Evolutionary conservation across 331 rosid species (phyloP).

Genomic region (Pyracantha coccinea): DNA sequence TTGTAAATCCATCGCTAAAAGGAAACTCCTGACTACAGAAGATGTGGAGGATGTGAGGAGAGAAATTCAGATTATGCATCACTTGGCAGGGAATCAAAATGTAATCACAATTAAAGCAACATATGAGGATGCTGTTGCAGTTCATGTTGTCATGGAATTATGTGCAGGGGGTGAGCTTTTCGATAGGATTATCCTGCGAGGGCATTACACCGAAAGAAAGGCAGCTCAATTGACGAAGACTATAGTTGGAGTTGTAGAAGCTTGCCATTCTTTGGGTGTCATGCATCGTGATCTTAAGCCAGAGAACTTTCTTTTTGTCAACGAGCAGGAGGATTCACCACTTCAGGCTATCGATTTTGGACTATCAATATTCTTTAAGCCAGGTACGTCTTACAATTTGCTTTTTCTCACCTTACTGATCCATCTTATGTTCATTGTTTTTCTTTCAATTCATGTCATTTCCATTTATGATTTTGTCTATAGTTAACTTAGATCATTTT

Average conservation of each 20-base stretch:
- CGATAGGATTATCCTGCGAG: slow-evolving; percentile 69
- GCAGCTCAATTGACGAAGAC: slow-evolving; percentile 75
- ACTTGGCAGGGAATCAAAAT: slow-evolving; percentile 54
- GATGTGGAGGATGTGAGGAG: slow-evolving; percentile 91
- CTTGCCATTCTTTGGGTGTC: slow-evolving; percentile 87
- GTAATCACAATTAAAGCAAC: slow-evolving; percentile 61
- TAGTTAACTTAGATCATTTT: background rate
- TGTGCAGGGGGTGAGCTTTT: slow-evolving; percentile 89
- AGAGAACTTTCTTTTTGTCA: slow-evolving; percentile 78
- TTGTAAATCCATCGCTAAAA: slow-evolving; percentile 80
- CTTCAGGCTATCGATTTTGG: slow-evolving; percentile 96
- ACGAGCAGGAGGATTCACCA: slow-evolving; percentile 63
- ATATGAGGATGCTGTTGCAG: slow-evolving; percentile 75
- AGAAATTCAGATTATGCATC: slow-evolving; percentile 95
- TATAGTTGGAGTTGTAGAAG: slow-evolving; percentile 67
- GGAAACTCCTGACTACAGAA: slow-evolving; percentile 45
- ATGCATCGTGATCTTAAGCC: slow-evolving; percentile 99
- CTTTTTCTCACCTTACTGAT: background rate
- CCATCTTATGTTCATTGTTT: background rate
- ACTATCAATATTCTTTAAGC: slow-evolving; percentile 78
- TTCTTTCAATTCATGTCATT: background rate
- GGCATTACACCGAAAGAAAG: slow-evolving; percentile 73
- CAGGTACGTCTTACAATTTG: slow-evolving; percentile 35
- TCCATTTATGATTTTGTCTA: background rate
- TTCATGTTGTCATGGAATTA: slow-evolving; percentile 86